Conservation (phyloP, 2,329 filamentous ascomycete genomes). For the Simplicillium aogashimaense region DNA sequence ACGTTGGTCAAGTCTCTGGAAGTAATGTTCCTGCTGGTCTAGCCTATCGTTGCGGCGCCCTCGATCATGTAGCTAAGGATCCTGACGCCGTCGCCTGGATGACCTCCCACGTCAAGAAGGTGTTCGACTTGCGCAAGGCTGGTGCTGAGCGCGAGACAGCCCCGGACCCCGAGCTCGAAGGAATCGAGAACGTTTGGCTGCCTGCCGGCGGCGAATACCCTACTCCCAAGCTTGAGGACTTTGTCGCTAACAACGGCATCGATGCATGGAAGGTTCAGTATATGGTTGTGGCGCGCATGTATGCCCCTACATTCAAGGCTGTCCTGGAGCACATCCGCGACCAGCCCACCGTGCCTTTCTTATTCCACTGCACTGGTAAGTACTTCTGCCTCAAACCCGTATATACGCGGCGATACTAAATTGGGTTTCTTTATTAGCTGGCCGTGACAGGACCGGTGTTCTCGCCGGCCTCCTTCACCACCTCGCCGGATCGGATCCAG, state of each 20-base stretch:
- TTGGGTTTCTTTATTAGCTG: conserved; percentile 25
- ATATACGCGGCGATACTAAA: no score
- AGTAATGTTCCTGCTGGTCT: conserved; percentile 29
- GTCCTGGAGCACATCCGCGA: conserved; percentile 40
- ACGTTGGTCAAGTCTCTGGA: conserved; percentile 34
- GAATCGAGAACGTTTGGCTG: conserved; percentile 36
- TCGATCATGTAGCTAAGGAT: conserved; percentile 20
- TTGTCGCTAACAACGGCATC: conserved; percentile 34
- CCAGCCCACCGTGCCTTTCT: conserved; percentile 29
- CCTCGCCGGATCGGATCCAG: conserved; percentile 34
- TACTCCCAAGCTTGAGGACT: conserved; percentile 26
- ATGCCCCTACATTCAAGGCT: conserved; percentile 28
- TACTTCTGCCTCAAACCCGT: not conserved
- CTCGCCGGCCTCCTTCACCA: conserved; percentile 37
- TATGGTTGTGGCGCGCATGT: conserved; percentile 31
- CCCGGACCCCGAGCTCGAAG: conserved; percentile 33
- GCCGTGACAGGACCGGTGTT: conserved; percentile 44
- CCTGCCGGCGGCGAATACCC: conserved; percentile 22
- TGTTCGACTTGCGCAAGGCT: conserved; percentile 42
- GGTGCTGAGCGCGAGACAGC: conserved; percentile 26
- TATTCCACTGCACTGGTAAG: conserved; percentile 46
- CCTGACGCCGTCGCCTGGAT: conserved; percentile 24
- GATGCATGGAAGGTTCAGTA: conserved; percentile 36
- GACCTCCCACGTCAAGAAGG: conserved; percentile 24
- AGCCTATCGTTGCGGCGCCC: conserved; percentile 36